A percentile compares a stretch with the other conserved stretches of the same genome.
Conservation (phyloP, 1,284 basidiomycete species). For the Anthracocystis walkeri region DNA sequence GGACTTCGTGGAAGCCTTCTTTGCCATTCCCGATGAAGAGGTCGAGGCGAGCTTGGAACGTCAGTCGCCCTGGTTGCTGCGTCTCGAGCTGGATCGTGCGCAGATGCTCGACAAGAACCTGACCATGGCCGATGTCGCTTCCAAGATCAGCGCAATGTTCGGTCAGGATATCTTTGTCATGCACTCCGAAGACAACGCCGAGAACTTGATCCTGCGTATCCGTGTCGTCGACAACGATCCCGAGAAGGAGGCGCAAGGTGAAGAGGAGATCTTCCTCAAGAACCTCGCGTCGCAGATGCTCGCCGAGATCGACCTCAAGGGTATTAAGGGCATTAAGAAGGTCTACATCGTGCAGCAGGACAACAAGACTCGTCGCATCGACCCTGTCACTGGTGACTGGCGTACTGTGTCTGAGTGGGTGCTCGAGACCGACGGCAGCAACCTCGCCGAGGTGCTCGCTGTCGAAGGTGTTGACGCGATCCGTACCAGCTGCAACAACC, state of each 20-base stretch:
- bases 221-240: constrained; percentile 85
- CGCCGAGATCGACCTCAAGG: constrained; percentile 89
- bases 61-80: constrained; percentile 96
- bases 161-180: constrained; percentile 97
- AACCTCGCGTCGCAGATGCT: constrained; percentile 96
- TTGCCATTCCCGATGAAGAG: constrained; percentile 97
- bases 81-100: constrained; percentile 94
- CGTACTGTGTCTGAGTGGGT: constrained; percentile 81
- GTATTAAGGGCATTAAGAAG: constrained; percentile 88
- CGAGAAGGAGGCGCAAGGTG: constrained; percentile 91
- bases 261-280: constrained; percentile 96
- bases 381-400: constrained; percentile 65
- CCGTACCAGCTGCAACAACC: constrained; percentile 96
- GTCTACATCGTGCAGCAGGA: constrained; percentile 94
- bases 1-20: constrained; percentile 98
- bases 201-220: constrained; percentile 96
- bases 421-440: constrained; percentile 89
- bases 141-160: constrained; percentile 92
- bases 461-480: constrained; percentile 93
- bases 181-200: constrained; percentile 98
- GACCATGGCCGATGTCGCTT: constrained; percentile 94
- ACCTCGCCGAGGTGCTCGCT: constrained; percentile 77
- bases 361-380: constrained; percentile 74
- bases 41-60: constrained; percentile 89
- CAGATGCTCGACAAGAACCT: constrained; percentile 98